Conservation (phyloP, 2,329 filamentous ascomycete species). For the Stemphylium beticola region DNA sequence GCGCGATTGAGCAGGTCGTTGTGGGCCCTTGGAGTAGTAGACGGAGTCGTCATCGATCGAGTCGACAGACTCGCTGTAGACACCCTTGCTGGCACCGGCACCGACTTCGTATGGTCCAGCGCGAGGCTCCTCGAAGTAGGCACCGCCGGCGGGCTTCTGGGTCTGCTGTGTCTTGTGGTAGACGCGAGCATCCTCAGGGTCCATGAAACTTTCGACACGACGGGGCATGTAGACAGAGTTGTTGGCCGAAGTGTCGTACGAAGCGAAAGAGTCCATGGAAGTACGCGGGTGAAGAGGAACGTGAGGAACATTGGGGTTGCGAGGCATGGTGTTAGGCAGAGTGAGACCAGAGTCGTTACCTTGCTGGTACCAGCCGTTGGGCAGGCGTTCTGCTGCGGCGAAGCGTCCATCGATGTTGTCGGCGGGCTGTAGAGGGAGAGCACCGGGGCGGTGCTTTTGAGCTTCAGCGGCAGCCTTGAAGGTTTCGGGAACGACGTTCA, state of each 20-base stretch:
- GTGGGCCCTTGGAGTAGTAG: slow-evolving; percentile 37
- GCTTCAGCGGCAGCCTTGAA: slow-evolving; percentile 68
- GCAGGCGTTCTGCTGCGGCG: slow-evolving; percentile 70
- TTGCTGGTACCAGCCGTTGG: slow-evolving; percentile 73
- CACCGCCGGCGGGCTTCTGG: slow-evolving; percentile 54
- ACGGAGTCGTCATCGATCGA: slow-evolving; percentile 46
- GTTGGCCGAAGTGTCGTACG: slow-evolving; percentile 58
- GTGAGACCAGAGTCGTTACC: slow-evolving; percentile 70
- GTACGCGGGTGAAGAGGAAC: slow-evolving; percentile 61
- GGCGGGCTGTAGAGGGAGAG: slow-evolving; percentile 73
- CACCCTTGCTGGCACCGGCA: slow-evolving; percentile 29
- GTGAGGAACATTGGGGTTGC: slow-evolving; percentile 55
- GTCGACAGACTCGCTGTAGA: slow-evolving; percentile 45
- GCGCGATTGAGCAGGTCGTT: slow-evolving; percentile 32
- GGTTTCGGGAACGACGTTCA: slow-evolving; percentile 87
- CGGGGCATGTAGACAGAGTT: slow-evolving; percentile 71
- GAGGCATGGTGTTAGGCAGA: slow-evolving; percentile 56
- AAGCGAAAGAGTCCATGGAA: slow-evolving; percentile 72
- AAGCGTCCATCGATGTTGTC: slow-evolving; percentile 80
- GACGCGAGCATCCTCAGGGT: slow-evolving; percentile 75
- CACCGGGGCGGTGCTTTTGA: slow-evolving; percentile 54
- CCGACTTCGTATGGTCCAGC: slow-evolving; percentile 36
- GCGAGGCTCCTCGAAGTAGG: slow-evolving; percentile 47
- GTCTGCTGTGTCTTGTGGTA: slow-evolving; percentile 70
- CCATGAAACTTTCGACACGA: slow-evolving; percentile 77